Base-by-base conservation (phyloP, 176 grass and related monocot species). In the Oryza australiensis region DNA sequence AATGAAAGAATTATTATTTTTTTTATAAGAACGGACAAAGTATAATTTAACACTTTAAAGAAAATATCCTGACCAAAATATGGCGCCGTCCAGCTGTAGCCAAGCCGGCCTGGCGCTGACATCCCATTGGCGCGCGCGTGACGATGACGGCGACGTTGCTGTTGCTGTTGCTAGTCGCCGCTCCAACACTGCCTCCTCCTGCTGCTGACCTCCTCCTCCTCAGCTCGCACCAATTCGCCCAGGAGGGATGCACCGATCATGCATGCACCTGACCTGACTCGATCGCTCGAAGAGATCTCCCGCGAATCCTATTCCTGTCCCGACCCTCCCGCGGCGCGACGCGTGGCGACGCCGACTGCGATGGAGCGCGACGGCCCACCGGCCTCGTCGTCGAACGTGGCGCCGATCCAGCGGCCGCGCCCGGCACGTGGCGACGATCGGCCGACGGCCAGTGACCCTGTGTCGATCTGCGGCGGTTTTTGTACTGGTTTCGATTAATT, bases 181-280 rank as follows among this genome's bases (percentile, higher is more conserved):
- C 75, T 80, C 66, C 88, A 78, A 26, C 83, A 5, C 78, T 24
- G 82, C 73, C 72, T 29, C 62, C 57, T 33, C 20, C 12, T 11
- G 7, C 7, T 55, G 49, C 15, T 20, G 15, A 18, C 4, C 48
- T 20, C 46, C 15, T 49, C 15, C 46, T 43, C 43, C 43, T 46
- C 3, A 13, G 12, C 43, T 14, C 11, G 14, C 14, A 3, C 14
- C 51, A 18, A 7, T 22, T 43, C 41, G 72, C 9, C 77, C 23
- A 89, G 45, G 79, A 46, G 79, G 83, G 88, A 86, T 67, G 88
- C 55, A 24, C 20, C 51, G 20, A n/a, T 18, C 55, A 20, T 60
- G 20, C 55, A 60, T 60, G 55, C 88, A 90, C 82, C 82, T 26
- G 68, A 40, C 64, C 29, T 14, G 1, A 60, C 7, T 34, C 88